Percentiles rank a stretch among this genome's conserved stretches.
Conservation (phyloP, 140 eudicot species). For the Stevia rebaudiana region DNA sequence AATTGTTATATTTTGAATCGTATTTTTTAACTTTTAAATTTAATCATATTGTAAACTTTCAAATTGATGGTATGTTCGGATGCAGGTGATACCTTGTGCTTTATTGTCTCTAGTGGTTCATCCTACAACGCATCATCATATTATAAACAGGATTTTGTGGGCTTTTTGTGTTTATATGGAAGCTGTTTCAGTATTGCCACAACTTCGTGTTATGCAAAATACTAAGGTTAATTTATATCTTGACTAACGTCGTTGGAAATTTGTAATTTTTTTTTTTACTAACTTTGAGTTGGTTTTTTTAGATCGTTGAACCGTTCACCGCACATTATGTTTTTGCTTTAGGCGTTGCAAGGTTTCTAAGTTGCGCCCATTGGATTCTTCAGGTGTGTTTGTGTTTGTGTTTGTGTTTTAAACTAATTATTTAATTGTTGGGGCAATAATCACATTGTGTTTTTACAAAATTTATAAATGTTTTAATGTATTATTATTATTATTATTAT, state of each 20-base stretch:
- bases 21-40: not conserved
- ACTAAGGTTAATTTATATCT: constrained; percentile 36
- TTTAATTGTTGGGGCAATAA: too few species aligned
- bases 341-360: constrained; percentile 56
- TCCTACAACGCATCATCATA: constrained; percentile 49
- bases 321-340: constrained; percentile 55
- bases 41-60: not conserved
- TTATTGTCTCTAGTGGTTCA: constrained; percentile 42
- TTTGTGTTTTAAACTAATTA: too few species aligned
- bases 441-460: too few species aligned
- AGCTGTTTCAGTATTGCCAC: constrained; percentile 68
- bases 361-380: constrained; percentile 59
- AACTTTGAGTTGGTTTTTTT: constrained; percentile 1
- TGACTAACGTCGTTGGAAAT: not conserved
- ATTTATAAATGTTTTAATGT: too few species aligned
- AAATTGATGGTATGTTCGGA: not conserved
- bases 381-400: too few species aligned
- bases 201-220: constrained; percentile 59
- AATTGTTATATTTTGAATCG: not conserved
- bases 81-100: constrained; percentile 55
- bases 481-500: not conserved
- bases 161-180: constrained; percentile 63
- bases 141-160: constrained; percentile 51
- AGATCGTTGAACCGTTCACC: constrained; percentile 64
- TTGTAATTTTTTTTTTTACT: not conserved